Conservation (phyloP, 2,329 filamentous ascomycete genomes). For the Fusarium cicatricum region DNA sequence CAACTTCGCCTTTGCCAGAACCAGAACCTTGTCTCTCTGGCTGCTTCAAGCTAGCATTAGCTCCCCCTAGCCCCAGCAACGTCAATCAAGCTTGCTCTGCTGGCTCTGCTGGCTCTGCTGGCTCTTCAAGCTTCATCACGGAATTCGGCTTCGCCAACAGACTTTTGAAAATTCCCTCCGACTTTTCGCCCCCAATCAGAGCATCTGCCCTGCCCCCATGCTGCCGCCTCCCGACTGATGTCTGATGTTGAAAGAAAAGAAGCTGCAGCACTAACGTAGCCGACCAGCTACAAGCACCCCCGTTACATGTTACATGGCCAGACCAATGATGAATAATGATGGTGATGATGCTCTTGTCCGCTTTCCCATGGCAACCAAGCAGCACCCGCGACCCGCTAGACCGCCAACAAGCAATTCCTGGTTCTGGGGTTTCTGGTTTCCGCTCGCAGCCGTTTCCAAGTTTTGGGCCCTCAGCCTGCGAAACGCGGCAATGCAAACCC, state of each 20-base stretch:
- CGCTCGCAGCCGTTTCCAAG: slow-evolving; percentile 8
- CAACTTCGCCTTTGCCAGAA: background rate
- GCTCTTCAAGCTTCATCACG: slow-evolving; percentile 6
- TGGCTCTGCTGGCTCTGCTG: too few species aligned
- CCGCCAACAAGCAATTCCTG: slow-evolving; percentile 3
- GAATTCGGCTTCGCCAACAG: slow-evolving; percentile 16
- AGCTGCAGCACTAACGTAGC: background rate
- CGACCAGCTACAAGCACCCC: slow-evolving; percentile 11
- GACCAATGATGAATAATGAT: slow-evolving; percentile 31
- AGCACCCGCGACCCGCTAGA: too few species aligned
- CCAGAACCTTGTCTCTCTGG: background rate
- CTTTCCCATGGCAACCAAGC: slow-evolving; percentile 5
- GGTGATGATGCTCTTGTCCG: background rate
- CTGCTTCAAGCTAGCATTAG: slow-evolving; percentile 1
- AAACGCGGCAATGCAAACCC: slow-evolving; percentile 6
- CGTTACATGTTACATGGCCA: slow-evolving; percentile 17
- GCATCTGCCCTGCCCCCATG: background rate
- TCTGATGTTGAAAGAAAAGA: slow-evolving; percentile 3
- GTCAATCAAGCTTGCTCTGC: slow-evolving; percentile 16
- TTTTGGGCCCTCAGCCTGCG: slow-evolving; percentile 5
- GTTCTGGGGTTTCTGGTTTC: slow-evolving; percentile 6
- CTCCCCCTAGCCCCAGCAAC: slow-evolving; percentile 9
- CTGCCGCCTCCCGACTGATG: background rate
- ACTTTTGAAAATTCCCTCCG: slow-evolving; percentile 7
- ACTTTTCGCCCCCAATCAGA: slow-evolving; percentile 5